Conservation (phyloP, 1,139 yeast genomes). For the Eremothecium coryli region DNA sequence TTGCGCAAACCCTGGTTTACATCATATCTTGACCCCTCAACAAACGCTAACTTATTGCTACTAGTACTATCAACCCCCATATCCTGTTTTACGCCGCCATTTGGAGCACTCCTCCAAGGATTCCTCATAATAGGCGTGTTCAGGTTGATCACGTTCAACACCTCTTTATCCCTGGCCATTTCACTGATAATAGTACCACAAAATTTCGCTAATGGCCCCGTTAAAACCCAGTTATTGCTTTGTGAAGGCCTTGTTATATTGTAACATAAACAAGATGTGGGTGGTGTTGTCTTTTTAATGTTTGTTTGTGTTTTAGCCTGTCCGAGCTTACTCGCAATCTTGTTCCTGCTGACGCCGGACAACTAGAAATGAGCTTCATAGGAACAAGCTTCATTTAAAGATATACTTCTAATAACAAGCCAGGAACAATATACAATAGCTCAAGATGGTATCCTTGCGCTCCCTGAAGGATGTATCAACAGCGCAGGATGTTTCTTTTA, state of each 20-base stretch:
- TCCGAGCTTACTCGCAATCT: slow-evolving; percentile 2
- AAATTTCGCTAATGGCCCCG: background rate
- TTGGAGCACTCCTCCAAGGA: slow-evolving; percentile 1
- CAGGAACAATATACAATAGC: too few species aligned
- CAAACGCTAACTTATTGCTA: slow-evolving; percentile 1
- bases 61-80: background rate
- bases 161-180: slow-evolving; percentile 19
- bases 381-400: too few species aligned
- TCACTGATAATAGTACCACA: too few species aligned
- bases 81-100: slow-evolving; percentile 6
- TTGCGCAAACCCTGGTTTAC: background rate
- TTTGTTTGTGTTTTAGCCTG: slow-evolving; percentile 5
- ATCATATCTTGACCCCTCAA: slow-evolving; percentile 1
- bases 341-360: slow-evolving; percentile 4
- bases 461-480: background rate
- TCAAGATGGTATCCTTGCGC: background rate
- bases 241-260: background rate
- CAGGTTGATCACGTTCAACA: slow-evolving; percentile 20
- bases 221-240: background rate
- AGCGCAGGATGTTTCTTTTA: background rate
- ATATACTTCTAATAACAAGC: too few species aligned
- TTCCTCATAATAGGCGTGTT: slow-evolving; percentile 14
- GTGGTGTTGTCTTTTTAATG: background rate
- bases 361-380: too few species aligned
- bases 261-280: slow-evolving; percentile 2